These are phyloP conservation scores for Candida tammaniensis DNA, from an alignment of 805 yeast genomes.

Conservation along the genomic window DNA sequence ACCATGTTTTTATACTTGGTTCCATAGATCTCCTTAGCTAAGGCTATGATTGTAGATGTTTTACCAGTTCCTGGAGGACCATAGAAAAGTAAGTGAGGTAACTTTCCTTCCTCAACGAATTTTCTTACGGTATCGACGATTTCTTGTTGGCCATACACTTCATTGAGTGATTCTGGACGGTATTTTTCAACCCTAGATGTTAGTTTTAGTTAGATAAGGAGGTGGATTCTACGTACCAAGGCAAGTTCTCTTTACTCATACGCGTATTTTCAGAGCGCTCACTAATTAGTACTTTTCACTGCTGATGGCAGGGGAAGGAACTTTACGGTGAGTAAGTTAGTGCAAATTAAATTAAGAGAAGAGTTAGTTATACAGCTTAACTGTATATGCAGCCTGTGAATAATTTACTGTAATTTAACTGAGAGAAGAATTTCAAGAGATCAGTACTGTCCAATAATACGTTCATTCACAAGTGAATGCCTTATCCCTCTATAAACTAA, in stretches of 20 bases:
- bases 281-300: no score
- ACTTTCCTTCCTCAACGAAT: conserved; percentile 76
- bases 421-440: background rate
- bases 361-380: no score
- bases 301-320: no score
- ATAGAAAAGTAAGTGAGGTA: conserved; percentile 90
- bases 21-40: conserved; percentile 83
- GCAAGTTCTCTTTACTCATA: conserved; percentile 46
- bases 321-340: no score
- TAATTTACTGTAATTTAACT: no score
- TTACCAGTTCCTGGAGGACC: conserved; percentile 96
- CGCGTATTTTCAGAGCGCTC: no score
- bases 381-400: no score
- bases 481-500: no score
- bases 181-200: conserved; percentile 81
- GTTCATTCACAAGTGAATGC: no score
- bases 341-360: no score
- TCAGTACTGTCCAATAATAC: no score
- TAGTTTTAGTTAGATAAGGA: conserved; percentile 7
- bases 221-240: conserved; percentile 42
- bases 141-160: conserved; percentile 87
- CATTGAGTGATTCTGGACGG: conserved; percentile 80
- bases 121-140: conserved; percentile 81
- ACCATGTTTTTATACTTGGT: conserved; percentile 81
- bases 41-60: conserved; percentile 82